phyloP scores from a whole-genome alignment of 1,284 basidiomycete genomes.

The Cutaneotrichosporon arboriforme region DNA sequence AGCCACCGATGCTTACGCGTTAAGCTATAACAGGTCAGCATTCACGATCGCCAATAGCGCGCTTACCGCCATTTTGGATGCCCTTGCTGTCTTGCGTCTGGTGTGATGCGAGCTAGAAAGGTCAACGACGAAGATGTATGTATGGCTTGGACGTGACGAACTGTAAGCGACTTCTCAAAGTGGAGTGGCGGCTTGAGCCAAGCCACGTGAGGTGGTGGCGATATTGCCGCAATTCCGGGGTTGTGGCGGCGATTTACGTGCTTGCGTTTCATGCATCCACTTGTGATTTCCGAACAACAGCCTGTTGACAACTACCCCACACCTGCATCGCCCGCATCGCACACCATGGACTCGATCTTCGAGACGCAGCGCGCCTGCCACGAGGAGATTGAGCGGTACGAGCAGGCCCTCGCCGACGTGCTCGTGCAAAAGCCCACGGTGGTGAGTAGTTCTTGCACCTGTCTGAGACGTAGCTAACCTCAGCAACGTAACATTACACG shows the following conservation, averaged over 20 bases:
- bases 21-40: slow-evolving; percentile 31
- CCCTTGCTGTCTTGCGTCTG: slow-evolving; percentile 3
- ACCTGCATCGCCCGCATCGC: background rate
- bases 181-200: background rate
- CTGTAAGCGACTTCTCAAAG: slow-evolving; percentile 3
- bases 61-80: slow-evolving; percentile 60
- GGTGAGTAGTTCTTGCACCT: slow-evolving; percentile 29
- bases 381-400: slow-evolving; percentile 90
- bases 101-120: background rate
- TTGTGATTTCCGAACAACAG: background rate
- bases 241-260: slow-evolving; percentile 10
- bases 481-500: slow-evolving; percentile 57
- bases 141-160: background rate
- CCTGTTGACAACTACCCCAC: background rate
- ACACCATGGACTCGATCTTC: slow-evolving; percentile 77
- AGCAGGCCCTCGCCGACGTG: slow-evolving; percentile 53
- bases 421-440: slow-evolving; percentile 48
- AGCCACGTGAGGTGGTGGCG: slow-evolving; percentile 13
- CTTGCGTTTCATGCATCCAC: background rate
- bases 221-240: slow-evolving; percentile 6
- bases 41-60: slow-evolving; percentile 48
- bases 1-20: slow-evolving; percentile 31
- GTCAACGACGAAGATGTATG: background rate
- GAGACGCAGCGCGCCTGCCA: slow-evolving; percentile 90
- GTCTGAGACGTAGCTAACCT: background rate